Conservation (phyloP, 2,329 filamentous ascomycete genomes). For the Bipolaris sorokiniana region DNA sequence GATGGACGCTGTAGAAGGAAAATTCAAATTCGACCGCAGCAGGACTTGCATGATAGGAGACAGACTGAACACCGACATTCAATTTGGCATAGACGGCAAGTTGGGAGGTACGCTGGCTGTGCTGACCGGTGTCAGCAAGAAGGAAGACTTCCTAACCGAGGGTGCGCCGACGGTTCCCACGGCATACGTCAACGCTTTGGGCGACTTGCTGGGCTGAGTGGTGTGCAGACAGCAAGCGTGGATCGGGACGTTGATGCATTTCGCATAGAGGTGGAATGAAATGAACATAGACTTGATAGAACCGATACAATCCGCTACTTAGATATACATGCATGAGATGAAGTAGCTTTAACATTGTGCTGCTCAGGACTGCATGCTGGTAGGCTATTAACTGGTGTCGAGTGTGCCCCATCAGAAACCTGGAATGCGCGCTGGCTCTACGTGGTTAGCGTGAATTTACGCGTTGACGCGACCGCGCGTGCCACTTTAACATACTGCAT, state of each 20-base stretch:
- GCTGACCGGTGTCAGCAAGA: conserved; percentile 85
- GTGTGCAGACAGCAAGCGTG: neutral
- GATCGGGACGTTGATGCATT: too few species aligned
- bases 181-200: conserved; percentile 83
- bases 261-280: neutral
- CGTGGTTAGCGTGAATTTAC: conserved; percentile 17
- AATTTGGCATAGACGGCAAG: conserved; percentile 89
- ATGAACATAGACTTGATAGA: conserved; percentile 5
- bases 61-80: conserved; percentile 91
- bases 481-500: conserved; percentile 23
- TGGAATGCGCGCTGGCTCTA: conserved; percentile 9
- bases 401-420: neutral
- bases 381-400: too few species aligned
- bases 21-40: conserved; percentile 84
- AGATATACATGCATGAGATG: neutral
- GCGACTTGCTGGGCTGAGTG: conserved; percentile 66
- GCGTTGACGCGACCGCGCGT: conserved; percentile 31
- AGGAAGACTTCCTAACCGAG: conserved; percentile 78
- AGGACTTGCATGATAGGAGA: conserved; percentile 97
- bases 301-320: neutral
- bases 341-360: neutral
- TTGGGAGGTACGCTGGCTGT: conserved; percentile 91
- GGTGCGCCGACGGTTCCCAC: conserved; percentile 73
- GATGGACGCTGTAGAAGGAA: conserved; percentile 98
- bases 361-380: neutral